phyloP scores from a whole-genome alignment of 2,329 filamentous ascomycete species.

The Cadophora sp. region DNA sequence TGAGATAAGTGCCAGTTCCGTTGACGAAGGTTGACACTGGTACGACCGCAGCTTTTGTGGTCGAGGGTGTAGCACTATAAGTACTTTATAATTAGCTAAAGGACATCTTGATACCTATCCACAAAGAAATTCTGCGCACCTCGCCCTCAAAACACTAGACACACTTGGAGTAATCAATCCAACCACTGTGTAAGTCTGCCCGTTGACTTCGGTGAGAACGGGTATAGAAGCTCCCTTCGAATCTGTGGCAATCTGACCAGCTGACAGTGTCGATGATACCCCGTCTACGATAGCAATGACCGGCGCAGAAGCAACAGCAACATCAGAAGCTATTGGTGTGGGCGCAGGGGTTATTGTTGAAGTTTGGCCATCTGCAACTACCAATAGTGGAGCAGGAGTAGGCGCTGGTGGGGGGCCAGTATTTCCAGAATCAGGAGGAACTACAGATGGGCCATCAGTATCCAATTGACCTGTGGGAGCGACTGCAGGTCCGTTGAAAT shows the following conservation, averaged over 20 bases:
- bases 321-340: not conserved
- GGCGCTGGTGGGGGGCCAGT: not conserved
- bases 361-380: conserved; percentile 18
- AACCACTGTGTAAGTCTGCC: conserved; percentile 2
- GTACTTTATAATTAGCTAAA: not conserved
- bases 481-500: too few species aligned
- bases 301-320: not conserved
- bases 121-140: not conserved
- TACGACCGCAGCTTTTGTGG: not conserved
- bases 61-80: conserved; percentile 6
- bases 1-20: conserved; percentile 29
- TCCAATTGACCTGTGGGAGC: not conserved
- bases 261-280: not conserved
- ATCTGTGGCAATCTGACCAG: conserved; percentile 9
- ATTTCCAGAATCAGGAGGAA: not conserved
- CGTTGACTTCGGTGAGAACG: conserved; percentile 20
- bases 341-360: conserved; percentile 12
- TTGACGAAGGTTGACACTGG: conserved; percentile 30
- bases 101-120: not conserved
- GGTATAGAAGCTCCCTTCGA: conserved; percentile 16
- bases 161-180: not conserved
- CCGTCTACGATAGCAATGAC: not conserved
- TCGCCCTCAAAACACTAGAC: not conserved
- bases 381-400: conserved; percentile 5
- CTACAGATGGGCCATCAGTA: not conserved